A percentile compares a stretch with the other conserved stretches of the same genome.
phyloP scores from a whole-genome alignment of 2,329 filamentous ascomycete genomes.

The Calonectria crousiana region DNA sequence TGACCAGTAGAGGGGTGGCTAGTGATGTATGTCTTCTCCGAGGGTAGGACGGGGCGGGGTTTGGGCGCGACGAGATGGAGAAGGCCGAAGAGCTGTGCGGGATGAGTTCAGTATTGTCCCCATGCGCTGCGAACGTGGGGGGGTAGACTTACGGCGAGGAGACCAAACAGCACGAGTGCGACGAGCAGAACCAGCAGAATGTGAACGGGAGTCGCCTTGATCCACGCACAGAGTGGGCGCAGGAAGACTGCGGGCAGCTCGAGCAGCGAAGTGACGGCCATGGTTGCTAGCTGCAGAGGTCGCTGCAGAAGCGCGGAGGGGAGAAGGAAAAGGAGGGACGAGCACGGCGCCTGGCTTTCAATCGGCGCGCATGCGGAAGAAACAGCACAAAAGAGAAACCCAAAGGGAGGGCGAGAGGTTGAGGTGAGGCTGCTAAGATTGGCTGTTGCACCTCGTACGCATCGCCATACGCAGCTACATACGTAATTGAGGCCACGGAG shows the following conservation, averaged over 20 bases:
- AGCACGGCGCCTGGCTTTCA: background rate
- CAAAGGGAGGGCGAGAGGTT: background rate
- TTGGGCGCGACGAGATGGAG: constrained; percentile 83
- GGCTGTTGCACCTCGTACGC: constrained; percentile 1
- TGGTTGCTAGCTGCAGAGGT: constrained; percentile 27
- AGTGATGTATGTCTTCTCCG: constrained; percentile 89
- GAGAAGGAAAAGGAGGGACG: constrained; percentile 7
- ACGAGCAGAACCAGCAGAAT: constrained; percentile 52
- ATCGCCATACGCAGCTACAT: background rate
- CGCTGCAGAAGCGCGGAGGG: constrained; percentile 25
- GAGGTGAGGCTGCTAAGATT: background rate
- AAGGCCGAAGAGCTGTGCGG: constrained; percentile 67
- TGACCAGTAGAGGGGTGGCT: constrained; percentile 68
- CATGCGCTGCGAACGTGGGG: background rate
- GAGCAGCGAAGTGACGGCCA: constrained; percentile 36
- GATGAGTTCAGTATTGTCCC: constrained; percentile 25
- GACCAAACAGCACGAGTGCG: constrained; percentile 47
- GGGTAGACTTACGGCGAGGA: constrained; percentile 53
- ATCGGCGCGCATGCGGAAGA: constrained; percentile 12
- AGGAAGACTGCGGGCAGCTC: constrained; percentile 51
- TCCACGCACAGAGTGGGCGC: constrained; percentile 50
- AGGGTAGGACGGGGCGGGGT: constrained; percentile 78
- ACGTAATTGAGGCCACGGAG: constrained; percentile 26
- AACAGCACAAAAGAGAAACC: background rate
- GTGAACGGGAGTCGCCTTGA: constrained; percentile 54